phyloP scores from a whole-genome alignment of 2,329 filamentous ascomycete genomes.

The Claviceps lovelessii region DNA sequence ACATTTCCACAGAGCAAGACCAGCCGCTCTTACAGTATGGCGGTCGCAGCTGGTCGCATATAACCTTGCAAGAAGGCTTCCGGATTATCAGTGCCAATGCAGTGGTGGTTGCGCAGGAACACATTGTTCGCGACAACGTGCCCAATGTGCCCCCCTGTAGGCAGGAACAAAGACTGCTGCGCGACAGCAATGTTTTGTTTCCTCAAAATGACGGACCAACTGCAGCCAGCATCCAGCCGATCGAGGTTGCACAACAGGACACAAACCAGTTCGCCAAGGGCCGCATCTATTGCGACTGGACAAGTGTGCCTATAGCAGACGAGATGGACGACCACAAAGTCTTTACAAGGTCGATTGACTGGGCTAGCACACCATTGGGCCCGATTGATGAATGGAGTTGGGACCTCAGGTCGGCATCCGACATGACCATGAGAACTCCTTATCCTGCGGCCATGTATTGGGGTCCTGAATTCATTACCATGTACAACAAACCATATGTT shows the following conservation, averaged over 20 bases:
- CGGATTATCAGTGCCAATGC: constrained; percentile 6
- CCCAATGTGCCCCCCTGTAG: neutral
- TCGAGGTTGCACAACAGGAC: constrained; percentile 9
- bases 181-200: neutral
- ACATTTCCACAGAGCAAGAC: neutral
- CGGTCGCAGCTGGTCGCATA: constrained; percentile 4
- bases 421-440: constrained; percentile 40
- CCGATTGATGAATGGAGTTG: constrained; percentile 31
- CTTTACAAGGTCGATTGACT: constrained; percentile 27
- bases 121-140: neutral
- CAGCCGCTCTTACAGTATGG: constrained; percentile 4
- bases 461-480: constrained; percentile 45
- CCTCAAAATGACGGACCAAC: neutral
- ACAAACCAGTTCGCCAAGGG: constrained; percentile 14
- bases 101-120: constrained; percentile 11
- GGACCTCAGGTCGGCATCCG: constrained; percentile 30
- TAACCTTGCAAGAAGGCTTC: constrained; percentile 1
- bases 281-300: constrained; percentile 4
- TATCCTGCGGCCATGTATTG: constrained; percentile 45
- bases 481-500: constrained; percentile 55
- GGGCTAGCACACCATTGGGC: constrained; percentile 32
- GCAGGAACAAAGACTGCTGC: neutral
- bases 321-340: constrained; percentile 17
- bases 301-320: constrained; percentile 1
- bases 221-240: constrained; percentile 1